Percentiles rank a stretch among this genome's conserved stretches.
Evolutionary conservation across 805 yeast species (phyloP).

Genomic region (Cephaloascus albidus): DNA sequence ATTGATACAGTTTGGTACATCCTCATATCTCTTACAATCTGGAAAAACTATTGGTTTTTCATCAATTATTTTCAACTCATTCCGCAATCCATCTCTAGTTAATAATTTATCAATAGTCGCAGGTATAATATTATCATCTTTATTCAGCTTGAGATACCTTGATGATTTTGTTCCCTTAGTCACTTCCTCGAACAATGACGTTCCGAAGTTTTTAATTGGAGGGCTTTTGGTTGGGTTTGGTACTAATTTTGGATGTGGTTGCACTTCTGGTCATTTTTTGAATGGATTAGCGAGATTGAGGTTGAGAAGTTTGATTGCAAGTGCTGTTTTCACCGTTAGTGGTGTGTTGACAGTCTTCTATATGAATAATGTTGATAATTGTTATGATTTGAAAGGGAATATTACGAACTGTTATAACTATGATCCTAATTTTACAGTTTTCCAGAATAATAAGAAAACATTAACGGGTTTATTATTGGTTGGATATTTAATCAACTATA

Average conservation of each 20-base stretch:
- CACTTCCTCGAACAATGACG: background rate
- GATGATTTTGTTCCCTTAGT: conserved; percentile 18
- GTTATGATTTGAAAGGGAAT: background rate
- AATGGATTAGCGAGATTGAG: conserved; percentile 38
- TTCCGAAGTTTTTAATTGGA: conserved; percentile 8
- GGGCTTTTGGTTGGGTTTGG: conserved; percentile 40
- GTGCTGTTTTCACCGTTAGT: conserved; percentile 20
- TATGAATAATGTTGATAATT: background rate
- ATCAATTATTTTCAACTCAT: conserved; percentile 22
- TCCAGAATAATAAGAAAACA: background rate
- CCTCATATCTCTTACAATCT: conserved; percentile 24
- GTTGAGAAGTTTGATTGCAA: conserved; percentile 34
- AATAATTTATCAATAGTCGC: conserved; percentile 17
- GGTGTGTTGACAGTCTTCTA: conserved; percentile 17
- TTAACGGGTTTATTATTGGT: background rate
- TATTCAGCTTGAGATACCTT: conserved; percentile 8
- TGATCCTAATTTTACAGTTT: background rate
- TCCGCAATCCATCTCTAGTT: conserved; percentile 11
- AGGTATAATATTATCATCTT: conserved; percentile 24
- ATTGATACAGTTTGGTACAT: conserved; percentile 35
- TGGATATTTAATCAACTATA: background rate
- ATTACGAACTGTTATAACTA: background rate
- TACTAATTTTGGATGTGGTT: conserved; percentile 37
- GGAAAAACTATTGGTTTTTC: conserved; percentile 42
- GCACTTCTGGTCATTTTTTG: conserved; percentile 50